Conservation (phyloP, 2,329 filamentous ascomycete species). For the Sporothrix inflata region DNA sequence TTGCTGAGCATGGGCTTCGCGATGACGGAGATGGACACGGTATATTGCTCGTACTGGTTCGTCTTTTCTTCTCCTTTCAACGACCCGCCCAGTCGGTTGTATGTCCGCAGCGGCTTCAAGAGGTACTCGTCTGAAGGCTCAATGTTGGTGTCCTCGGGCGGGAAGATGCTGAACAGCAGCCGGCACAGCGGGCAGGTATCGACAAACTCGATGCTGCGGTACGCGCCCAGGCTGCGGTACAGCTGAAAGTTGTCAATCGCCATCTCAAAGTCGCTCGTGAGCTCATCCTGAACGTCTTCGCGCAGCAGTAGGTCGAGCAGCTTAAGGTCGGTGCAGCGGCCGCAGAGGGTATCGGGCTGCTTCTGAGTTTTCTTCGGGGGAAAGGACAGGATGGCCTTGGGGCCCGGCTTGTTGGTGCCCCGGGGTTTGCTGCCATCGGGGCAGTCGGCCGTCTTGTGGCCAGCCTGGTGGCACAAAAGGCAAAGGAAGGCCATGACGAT, state of each 20-base stretch:
- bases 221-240: constrained; percentile 3
- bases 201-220: constrained; percentile 12
- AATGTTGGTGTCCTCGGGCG: not conserved
- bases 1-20: not conserved
- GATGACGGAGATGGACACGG: constrained; percentile 4
- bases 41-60: not conserved
- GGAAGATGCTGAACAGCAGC: constrained; percentile 26
- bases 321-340: constrained; percentile 1
- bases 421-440: not conserved
- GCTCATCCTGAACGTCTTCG: constrained; percentile 9
- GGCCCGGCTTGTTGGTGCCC: not conserved
- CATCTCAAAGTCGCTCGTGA: not conserved
- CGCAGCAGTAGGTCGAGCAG: constrained; percentile 16
- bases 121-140: constrained; percentile 1
- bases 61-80: not conserved
- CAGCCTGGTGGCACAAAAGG: constrained; percentile 19
- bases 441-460: constrained; percentile 23
- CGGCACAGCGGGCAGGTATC: constrained; percentile 25
- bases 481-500: constrained; percentile 21
- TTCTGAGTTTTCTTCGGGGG: not conserved
- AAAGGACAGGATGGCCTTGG: not conserved
- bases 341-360: not conserved
- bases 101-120: constrained; percentile 18
- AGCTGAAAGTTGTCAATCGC: not conserved
- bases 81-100: not conserved